Evolutionary conservation across 352 stramenopile genomes (phyloP).

Genomic region (Globisporangium irregulare): DNA sequence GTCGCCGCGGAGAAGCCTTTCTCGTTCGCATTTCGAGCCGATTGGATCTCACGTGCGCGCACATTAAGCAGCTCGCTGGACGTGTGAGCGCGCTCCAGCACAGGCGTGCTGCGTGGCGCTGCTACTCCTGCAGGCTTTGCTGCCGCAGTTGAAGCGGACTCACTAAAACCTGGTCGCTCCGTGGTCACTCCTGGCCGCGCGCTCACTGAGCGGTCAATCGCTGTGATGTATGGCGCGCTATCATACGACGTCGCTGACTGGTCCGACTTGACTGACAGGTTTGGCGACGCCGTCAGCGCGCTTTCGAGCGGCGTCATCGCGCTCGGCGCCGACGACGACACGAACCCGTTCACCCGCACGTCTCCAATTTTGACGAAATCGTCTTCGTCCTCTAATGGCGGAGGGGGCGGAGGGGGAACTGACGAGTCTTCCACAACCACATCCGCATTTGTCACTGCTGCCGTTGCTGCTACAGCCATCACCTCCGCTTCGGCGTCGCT

Average conservation of each 20-base stretch:
- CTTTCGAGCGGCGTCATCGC: constrained; percentile 33
- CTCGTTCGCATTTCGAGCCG: constrained; percentile 35
- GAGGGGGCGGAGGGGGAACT: constrained; percentile 8
- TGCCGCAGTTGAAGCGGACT: background rate
- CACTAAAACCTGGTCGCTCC: constrained; percentile 25
- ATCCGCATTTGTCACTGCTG: background rate
- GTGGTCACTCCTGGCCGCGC: constrained; percentile 31
- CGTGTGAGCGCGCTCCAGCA: constrained; percentile 68
- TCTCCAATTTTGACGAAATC: background rate
- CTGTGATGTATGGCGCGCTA: constrained; percentile 41
- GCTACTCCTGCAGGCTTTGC: constrained; percentile 3
- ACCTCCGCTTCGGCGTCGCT: background rate
- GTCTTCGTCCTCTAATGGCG: constrained; percentile 4
- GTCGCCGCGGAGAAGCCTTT: constrained; percentile 28
- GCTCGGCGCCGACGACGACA: constrained; percentile 31
- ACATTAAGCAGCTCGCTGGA: constrained; percentile 67
- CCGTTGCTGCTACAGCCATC: no score
- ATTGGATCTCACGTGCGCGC: constrained; percentile 45
- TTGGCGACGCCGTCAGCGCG: constrained; percentile 27
- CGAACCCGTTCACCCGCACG: constrained; percentile 23
- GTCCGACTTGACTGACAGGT: constrained; percentile 27
- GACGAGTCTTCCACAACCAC: background rate
- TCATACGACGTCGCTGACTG: constrained; percentile 41
- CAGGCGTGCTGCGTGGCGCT: constrained; percentile 32
- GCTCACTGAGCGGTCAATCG: constrained; percentile 33